A percentile compares a stretch with the other conserved stretches of the same genome.
phyloP scores from a whole-genome alignment of 768 basidiomycete genomes.

The Coprinopsis marcescibilis region DNA sequence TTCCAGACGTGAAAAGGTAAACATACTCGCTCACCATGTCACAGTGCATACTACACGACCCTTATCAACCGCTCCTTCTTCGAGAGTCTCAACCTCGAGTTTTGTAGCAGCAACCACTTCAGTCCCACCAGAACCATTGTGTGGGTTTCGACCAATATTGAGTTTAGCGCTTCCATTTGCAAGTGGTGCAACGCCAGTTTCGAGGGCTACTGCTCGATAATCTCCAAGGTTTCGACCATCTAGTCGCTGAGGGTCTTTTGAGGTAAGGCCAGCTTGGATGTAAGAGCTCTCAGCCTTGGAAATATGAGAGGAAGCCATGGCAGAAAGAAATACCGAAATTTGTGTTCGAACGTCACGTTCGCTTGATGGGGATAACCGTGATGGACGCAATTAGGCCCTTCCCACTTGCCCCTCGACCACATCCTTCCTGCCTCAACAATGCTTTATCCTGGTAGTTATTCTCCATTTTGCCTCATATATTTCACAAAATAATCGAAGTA shows the following conservation, averaged over 20 bases:
- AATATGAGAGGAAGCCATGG: conserved; percentile 32
- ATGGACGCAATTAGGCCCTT: too few species aligned
- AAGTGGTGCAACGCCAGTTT: conserved; percentile 73
- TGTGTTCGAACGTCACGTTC: too few species aligned
- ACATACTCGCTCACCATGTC: conserved; percentile 56
- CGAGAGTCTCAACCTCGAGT: conserved; percentile 66
- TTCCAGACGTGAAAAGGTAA: not conserved
- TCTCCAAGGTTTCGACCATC: conserved; percentile 70
- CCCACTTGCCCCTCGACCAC: too few species aligned
- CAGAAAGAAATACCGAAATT: not conserved
- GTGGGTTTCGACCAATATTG: conserved; percentile 48
- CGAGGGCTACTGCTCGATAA: conserved; percentile 64
- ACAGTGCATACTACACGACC: conserved; percentile 66
- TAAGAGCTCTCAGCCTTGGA: conserved; percentile 82
- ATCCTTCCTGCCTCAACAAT: too few species aligned
- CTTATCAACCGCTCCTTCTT: conserved; percentile 42
- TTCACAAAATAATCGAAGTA: not conserved
- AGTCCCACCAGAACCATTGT: conserved; percentile 44
- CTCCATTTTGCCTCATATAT: too few species aligned
- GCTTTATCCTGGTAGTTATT: not conserved
- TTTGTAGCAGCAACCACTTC: conserved; percentile 76
- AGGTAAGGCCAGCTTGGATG: conserved; percentile 59
- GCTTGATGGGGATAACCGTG: too few species aligned
- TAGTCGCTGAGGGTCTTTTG: conserved; percentile 56
- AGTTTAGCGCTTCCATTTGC: conserved; percentile 82